Base-by-base conservation (phyloP, 495 filamentous ascomycete species). In the Xanthoparmelia taractica region DNA sequence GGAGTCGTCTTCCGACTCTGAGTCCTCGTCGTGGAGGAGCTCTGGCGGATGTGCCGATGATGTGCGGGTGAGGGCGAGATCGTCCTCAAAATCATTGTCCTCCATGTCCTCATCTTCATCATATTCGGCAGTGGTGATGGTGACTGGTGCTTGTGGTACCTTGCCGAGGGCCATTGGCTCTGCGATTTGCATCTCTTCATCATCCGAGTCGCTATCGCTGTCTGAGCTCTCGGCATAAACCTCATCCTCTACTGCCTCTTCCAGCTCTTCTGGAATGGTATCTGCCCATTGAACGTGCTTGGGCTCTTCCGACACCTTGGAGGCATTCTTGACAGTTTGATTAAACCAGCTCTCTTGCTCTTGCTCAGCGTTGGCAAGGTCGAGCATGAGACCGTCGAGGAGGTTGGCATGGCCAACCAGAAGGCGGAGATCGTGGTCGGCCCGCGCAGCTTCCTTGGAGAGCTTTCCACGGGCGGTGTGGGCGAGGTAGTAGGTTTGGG, bases 271-370 rank as follows among this genome's bases (percentile, higher is more conserved):
- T 61, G 84, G 78, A 65, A 92, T 81, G 55, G 83, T 78, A 67
- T 96, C 90, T 50, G 89, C 87, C 90, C 90, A 96, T 84, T 93
- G 87, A 72, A 96, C 85, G 80, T 90, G 90, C 68, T 79, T 80
- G 50, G 86, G 79, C 65, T 83, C 80, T 59, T 80, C 76, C 31
- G 72, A 64, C 3, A 73, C 65, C 72, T 82, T 80, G 63, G 74
- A 66, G 69, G 89, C 90, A 69, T 87, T 88, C 73, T 80, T 84
- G 76, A 97, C 90, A 64, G 89, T 91, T 76, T 93, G 86, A 84
- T 97, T 92, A 86, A 97, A 97, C 95, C 95, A 97, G 60, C 82
- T 87, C 76, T 97, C 94, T 75, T 97, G 94, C 73, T 97, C 92
- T 65, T 85, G 83, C 79, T 98, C 95, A 71, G 95, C 94, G 47